phyloP scores from a whole-genome alignment of 371 early-diverging fungal genomes.

The Mortierella sp. region DNA sequence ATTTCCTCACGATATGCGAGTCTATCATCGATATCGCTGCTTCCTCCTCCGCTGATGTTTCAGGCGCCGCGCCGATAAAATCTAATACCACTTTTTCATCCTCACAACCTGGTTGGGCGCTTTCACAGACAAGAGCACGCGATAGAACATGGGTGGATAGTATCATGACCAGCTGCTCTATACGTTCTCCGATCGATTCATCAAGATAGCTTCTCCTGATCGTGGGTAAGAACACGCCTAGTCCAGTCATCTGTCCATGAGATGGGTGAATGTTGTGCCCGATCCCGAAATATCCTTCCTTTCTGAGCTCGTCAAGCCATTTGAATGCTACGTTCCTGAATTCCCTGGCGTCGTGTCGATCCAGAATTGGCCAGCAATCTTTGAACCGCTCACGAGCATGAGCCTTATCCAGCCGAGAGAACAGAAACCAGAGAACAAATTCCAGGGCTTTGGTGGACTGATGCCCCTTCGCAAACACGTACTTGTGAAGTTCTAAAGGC shows the following conservation, averaged over 20 bases:
- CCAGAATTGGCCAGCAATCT: constrained; percentile 56
- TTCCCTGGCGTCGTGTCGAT: constrained; percentile 45
- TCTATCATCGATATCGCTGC: constrained; percentile 8
- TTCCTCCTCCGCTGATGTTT: constrained; percentile 13
- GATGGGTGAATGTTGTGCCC: constrained; percentile 24
- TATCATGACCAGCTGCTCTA: constrained; percentile 49
- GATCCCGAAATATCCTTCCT: constrained; percentile 49
- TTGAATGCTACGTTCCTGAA: constrained; percentile 56
- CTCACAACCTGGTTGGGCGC: neutral
- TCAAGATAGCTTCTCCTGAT: constrained; percentile 52
- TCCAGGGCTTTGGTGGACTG: constrained; percentile 55
- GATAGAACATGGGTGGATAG: constrained; percentile 46
- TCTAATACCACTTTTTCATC: constrained; percentile 5
- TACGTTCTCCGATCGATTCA: constrained; percentile 49
- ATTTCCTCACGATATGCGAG: constrained; percentile 11
- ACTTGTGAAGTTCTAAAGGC: constrained; percentile 35
- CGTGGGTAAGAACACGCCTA: constrained; percentile 45
- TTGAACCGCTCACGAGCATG: constrained; percentile 40
- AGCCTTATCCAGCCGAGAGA: constrained; percentile 26
- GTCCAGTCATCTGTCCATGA: neutral
- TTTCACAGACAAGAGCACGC: constrained; percentile 4
- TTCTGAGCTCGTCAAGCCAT: constrained; percentile 58
- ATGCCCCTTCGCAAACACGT: constrained; percentile 41
- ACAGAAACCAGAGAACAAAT: constrained; percentile 56
- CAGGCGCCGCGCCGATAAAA: constrained; percentile 14